A percentile compares a stretch with the other conserved stretches of the same genome.
phyloP scores from a whole-genome alignment of 1,284 basidiomycete species.

The Mixia osmundae region DNA sequence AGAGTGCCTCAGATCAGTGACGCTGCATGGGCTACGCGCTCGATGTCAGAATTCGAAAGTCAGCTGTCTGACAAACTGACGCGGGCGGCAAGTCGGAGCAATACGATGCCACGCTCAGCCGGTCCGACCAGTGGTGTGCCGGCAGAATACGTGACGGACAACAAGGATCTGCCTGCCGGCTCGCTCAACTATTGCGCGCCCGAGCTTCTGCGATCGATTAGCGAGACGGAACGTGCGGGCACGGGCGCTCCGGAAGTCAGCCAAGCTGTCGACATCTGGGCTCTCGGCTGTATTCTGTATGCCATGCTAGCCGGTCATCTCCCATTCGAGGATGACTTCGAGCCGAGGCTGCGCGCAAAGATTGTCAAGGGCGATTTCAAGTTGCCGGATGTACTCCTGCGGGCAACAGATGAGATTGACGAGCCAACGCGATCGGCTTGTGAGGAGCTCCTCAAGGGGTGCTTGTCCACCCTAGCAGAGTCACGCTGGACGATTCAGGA shows the following conservation, averaged over 20 bases:
- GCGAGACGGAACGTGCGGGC: no score
- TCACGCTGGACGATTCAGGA: slow-evolving; percentile 47
- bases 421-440: background rate
- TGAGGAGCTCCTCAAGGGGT: slow-evolving; percentile 40
- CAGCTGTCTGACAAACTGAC: no score
- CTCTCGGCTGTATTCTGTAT: slow-evolving; percentile 65
- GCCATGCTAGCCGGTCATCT: slow-evolving; percentile 52
- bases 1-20: slow-evolving; percentile 16
- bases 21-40: slow-evolving; percentile 24
- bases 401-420: background rate
- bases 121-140: no score
- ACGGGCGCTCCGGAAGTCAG: slow-evolving; percentile 26
- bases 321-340: slow-evolving; percentile 66
- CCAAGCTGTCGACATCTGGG: slow-evolving; percentile 65
- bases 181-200: slow-evolving; percentile 77
- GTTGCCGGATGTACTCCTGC: slow-evolving; percentile 17
- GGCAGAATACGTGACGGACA: background rate
- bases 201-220: slow-evolving; percentile 37
- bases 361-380: slow-evolving; percentile 50
- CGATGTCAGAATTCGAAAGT: slow-evolving; percentile 15
- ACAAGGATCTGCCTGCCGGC: slow-evolving; percentile 30
- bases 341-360: slow-evolving; percentile 70
- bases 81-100: slow-evolving; percentile 15
- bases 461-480: slow-evolving; percentile 36
- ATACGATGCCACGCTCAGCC: slow-evolving; percentile 9